Conservation (phyloP, 495 filamentous ascomycete species). For the Neurospora africana region DNA sequence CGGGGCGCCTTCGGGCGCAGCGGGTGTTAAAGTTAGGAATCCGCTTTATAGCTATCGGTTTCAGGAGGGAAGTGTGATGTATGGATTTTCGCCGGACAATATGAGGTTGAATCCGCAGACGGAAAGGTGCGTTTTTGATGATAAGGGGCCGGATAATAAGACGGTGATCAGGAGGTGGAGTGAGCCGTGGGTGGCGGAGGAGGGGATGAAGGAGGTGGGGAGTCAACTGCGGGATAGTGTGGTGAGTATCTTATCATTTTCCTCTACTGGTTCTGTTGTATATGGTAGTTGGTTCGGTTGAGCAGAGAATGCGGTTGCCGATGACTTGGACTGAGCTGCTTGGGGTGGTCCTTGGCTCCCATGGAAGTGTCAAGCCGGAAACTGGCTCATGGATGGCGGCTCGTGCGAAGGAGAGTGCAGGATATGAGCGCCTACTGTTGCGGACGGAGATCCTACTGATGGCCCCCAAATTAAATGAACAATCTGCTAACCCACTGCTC, state of each 20-base stretch:
- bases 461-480: background rate
- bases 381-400: background rate
- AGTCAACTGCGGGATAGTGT: background rate
- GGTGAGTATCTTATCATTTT: background rate
- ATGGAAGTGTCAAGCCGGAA: background rate
- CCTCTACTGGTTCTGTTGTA: background rate
- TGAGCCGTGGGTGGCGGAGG: background rate
- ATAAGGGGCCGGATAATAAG: background rate
- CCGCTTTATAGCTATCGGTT: constrained; percentile 30
- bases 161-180: background rate
- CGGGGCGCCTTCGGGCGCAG: constrained; percentile 6
- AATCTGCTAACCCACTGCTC: background rate
- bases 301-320: background rate
- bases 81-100: background rate
- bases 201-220: background rate
- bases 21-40: constrained; percentile 19
- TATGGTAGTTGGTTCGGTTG: background rate
- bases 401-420: background rate
- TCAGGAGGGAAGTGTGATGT: constrained; percentile 8
- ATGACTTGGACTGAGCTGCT: background rate
- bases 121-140: background rate
- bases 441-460: background rate
- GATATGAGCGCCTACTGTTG: background rate
- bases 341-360: background rate
- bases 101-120: background rate